Percentiles rank a stretch among this genome's conserved stretches.
These are phyloP conservation scores for Chlamydomonas asymmetrica DNA, from an alignment of 139 green algal species.

Conservation along the genomic window DNA sequence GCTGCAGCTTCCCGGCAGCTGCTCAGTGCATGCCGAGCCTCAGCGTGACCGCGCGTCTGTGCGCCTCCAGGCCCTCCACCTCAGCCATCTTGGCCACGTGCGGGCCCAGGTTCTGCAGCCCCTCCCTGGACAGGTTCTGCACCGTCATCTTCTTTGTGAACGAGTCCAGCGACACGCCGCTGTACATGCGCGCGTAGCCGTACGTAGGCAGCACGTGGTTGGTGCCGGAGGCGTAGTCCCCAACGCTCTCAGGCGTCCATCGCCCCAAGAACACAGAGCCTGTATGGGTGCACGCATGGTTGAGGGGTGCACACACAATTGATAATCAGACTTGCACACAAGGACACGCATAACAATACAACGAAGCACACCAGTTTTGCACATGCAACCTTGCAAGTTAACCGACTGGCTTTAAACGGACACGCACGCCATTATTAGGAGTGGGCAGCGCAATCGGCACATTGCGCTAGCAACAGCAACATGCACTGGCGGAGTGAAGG, in stretches of 20 bases:
- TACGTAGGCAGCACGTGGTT: constrained; percentile 99
- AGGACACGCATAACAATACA: no score
- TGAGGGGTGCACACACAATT: no score
- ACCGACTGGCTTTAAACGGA: no score
- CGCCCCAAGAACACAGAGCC: constrained; percentile 93
- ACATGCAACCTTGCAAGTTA: no score
- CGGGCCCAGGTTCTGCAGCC: constrained; percentile 83
- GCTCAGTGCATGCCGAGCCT: constrained; percentile 63
- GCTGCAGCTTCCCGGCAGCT: no score
- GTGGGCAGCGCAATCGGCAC: no score
- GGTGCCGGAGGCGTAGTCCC: constrained; percentile 97
- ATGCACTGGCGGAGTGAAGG: no score
- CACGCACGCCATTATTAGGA: no score
- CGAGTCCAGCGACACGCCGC: constrained; percentile 89
- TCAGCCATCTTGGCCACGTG: constrained; percentile 93
- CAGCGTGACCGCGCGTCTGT: constrained; percentile 91
- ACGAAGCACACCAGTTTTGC: no score
- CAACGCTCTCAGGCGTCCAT: constrained; percentile 95
- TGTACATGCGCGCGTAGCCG: constrained; percentile 98
- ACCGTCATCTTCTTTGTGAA: constrained; percentile 99
- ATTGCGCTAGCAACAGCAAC: no score
- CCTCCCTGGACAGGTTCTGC: constrained; percentile 80
- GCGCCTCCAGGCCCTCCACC: constrained; percentile 94
- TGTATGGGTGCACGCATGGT: no score
- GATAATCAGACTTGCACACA: no score